These are phyloP conservation scores for Cercospora citrullina DNA, from an alignment of 2,329 filamentous ascomycete genomes.

Conservation along the genomic window DNA sequence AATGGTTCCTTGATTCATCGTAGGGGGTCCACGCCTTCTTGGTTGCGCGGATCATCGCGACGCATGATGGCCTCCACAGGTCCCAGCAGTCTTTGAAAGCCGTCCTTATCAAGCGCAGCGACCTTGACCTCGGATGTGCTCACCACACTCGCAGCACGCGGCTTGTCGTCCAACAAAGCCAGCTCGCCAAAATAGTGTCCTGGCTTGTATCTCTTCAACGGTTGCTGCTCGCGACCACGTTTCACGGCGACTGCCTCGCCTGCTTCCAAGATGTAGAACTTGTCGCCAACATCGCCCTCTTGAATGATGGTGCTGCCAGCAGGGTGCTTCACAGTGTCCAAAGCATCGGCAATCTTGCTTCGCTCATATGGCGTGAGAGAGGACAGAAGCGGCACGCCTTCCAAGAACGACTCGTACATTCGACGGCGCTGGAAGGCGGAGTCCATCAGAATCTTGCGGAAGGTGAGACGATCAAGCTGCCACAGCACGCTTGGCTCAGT, in stretches of 20 bases:
- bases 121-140: conserved; percentile 88
- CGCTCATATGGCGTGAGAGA: conserved; percentile 88
- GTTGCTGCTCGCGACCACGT: conserved; percentile 63
- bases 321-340: conserved; percentile 86
- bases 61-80: conserved; percentile 95
- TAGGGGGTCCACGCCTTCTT: conserved; percentile 29
- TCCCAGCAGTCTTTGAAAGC: conserved; percentile 89
- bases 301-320: conserved; percentile 80
- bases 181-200: conserved; percentile 98
- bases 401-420: conserved; percentile 96
- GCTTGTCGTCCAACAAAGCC: conserved; percentile 88
- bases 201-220: conserved; percentile 80
- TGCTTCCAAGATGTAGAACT: conserved; percentile 86
- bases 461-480: conserved; percentile 93
- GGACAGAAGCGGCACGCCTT: conserved; percentile 83
- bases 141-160: conserved; percentile 84
- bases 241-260: conserved; percentile 88
- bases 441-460: conserved; percentile 97
- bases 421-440: conserved; percentile 92
- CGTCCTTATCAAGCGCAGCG: conserved; percentile 85
- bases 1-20: conserved; percentile 16
- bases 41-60: conserved; percentile 62
- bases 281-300: conserved; percentile 87
- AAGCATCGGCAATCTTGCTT: conserved; percentile 93
- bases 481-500: conserved; percentile 82